phyloP scores from a whole-genome alignment of 1,284 basidiomycete species.

The Cryptococcus wingfieldii region DNA sequence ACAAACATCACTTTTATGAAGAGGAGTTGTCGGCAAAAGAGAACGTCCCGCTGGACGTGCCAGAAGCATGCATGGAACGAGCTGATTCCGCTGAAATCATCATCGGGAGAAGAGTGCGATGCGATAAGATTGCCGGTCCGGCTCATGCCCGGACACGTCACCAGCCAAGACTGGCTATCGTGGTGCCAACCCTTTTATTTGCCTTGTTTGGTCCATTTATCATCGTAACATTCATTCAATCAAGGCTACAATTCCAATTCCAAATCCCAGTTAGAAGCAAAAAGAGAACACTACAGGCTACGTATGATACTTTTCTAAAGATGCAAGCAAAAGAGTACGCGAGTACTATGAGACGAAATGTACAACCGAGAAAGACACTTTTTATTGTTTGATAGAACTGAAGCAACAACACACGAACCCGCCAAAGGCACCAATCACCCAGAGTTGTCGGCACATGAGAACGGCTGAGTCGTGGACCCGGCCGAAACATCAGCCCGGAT shows the following conservation, averaged over 20 bases:
- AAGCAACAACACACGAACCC: too few species aligned
- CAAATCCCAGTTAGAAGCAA: neutral
- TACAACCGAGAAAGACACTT: too few species aligned
- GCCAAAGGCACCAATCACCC: neutral
- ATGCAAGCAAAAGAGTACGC: too few species aligned
- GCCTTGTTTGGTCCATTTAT: neutral
- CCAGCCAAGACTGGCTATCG: too few species aligned
- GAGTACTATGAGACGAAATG: too few species aligned
- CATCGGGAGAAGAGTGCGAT: too few species aligned
- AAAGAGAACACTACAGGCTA: too few species aligned
- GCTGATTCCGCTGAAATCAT: too few species aligned
- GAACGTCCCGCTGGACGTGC: slow-evolving; percentile 26
- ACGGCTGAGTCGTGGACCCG: slow-evolving; percentile 24
- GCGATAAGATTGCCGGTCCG: too few species aligned
- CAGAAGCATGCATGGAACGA: slow-evolving; percentile 15
- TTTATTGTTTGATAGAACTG: too few species aligned
- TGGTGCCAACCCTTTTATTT: neutral
- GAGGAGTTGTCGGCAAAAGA: slow-evolving; percentile 25
- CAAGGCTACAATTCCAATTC: neutral
- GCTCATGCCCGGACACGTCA: too few species aligned
- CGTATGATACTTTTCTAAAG: too few species aligned
- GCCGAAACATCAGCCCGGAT: slow-evolving; percentile 12
- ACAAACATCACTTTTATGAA: neutral
- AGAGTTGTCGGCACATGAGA: slow-evolving; percentile 26
- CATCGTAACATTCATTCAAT: neutral